A percentile compares a stretch with the other conserved stretches of the same genome.
phyloP scores from a whole-genome alignment of 768 basidiomycete species.

The Podaxis rugospora region DNA sequence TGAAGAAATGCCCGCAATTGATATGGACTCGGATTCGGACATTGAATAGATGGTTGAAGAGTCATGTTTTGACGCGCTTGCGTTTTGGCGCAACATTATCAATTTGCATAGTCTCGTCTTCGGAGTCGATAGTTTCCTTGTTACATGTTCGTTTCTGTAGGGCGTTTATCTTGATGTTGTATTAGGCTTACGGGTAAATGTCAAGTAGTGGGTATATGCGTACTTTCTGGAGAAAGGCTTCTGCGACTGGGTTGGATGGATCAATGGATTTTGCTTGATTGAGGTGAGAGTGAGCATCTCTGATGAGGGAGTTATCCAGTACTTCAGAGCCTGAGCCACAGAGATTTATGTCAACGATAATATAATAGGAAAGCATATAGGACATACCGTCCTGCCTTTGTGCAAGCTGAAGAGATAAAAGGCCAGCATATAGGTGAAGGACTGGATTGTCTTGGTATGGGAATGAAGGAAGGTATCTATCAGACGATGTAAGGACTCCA shows the following conservation, averaged over 20 bases:
- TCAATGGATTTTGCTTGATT: constrained; percentile 61
- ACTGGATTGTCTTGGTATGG: constrained; percentile 82
- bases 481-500: constrained; percentile 9
- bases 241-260: constrained; percentile 48
- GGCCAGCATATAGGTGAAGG: constrained; percentile 80
- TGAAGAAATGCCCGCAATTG: constrained; percentile 71
- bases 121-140: constrained; percentile 11
- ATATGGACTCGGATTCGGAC: constrained; percentile 80
- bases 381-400: constrained; percentile 26
- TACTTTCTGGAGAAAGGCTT: constrained; percentile 53
- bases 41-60: constrained; percentile 26
- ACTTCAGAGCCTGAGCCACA: constrained; percentile 14
- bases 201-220: background rate
- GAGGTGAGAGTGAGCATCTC: constrained; percentile 60
- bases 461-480: constrained; percentile 80
- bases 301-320: constrained; percentile 30
- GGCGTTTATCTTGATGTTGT: background rate
- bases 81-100: constrained; percentile 28
- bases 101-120: constrained; percentile 18
- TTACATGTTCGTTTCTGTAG: constrained; percentile 15
- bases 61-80: constrained; percentile 20
- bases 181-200: background rate
- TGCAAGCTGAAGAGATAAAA: constrained; percentile 63
- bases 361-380: background rate
- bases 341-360: background rate